phyloP scores from a whole-genome alignment of 768 basidiomycete genomes.

The Termitomyces sp. region DNA sequence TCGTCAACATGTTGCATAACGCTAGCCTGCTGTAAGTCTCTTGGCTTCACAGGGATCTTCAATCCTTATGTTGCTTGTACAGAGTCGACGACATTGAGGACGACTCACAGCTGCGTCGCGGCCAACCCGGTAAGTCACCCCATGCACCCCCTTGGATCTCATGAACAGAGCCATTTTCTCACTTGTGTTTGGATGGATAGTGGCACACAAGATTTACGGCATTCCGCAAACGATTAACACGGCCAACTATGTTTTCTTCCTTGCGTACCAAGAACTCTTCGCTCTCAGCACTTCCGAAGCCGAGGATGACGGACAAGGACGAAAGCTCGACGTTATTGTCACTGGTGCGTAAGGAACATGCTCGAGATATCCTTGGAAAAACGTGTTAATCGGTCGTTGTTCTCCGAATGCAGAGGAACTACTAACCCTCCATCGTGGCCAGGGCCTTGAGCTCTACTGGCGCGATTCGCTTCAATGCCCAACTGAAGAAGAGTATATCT shows the following conservation, averaged over 20 bases:
- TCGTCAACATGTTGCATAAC: conserved; percentile 92
- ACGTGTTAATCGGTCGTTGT: not conserved
- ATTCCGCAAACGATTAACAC: conserved; percentile 52
- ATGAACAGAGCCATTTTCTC: too few species aligned
- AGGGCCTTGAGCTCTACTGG: conserved; percentile 94
- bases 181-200: conserved; percentile 25
- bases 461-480: conserved; percentile 88
- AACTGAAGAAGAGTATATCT: conserved; percentile 89
- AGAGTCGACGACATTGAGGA: conserved; percentile 96
- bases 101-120: conserved; percentile 79
- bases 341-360: too few species aligned
- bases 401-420: conserved; percentile 44
- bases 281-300: conserved; percentile 34
- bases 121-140: conserved; percentile 61
- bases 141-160: too few species aligned
- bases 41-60: too few species aligned
- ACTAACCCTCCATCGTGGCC: conserved; percentile 85
- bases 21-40: conserved; percentile 77
- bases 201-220: conserved; percentile 94
- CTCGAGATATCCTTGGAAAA: too few species aligned
- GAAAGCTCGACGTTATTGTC: conserved; percentile 65
- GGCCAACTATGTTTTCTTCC: conserved; percentile 95
- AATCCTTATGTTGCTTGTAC: not conserved
- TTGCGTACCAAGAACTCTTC: conserved; percentile 83
- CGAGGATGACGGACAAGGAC: conserved; percentile 16